Evolutionary conservation across 1,139 yeast genomes (phyloP).

Genomic region (Protomyces inouyei): DNA sequence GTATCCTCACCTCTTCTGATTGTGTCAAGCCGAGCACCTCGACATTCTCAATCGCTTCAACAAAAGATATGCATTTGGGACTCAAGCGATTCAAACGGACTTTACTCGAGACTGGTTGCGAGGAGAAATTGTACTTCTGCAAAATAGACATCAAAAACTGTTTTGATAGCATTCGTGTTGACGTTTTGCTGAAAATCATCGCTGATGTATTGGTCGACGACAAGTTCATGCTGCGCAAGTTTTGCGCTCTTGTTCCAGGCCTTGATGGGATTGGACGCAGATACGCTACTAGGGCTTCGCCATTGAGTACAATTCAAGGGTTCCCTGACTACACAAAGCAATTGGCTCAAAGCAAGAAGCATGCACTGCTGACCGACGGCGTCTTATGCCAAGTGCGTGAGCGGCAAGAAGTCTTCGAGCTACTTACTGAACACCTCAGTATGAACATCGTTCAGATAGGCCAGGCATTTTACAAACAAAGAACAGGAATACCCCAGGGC

Average conservation of each 20-base stretch:
- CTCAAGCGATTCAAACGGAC: conserved; percentile 18
- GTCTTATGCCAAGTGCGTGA: conserved; percentile 24
- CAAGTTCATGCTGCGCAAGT: conserved; percentile 28
- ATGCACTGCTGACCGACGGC: conserved; percentile 24
- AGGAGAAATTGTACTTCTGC: conserved; percentile 46
- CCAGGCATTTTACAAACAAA: conserved; percentile 45
- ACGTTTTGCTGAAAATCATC: conserved; percentile 20
- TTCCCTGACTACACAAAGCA: conserved; percentile 15
- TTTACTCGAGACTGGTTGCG: not conserved
- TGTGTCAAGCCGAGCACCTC: conserved; percentile 35
- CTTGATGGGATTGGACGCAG: conserved; percentile 12
- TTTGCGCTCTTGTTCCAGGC: conserved; percentile 10
- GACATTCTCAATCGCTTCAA: conserved; percentile 28
- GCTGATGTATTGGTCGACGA: conserved; percentile 22
- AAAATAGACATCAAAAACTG: conserved; percentile 78
- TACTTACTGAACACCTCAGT: conserved; percentile 43
- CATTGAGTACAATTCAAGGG: conserved; percentile 5
- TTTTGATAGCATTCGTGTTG: conserved; percentile 54
- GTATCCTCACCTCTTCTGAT: conserved; percentile 30
- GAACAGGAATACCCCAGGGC: conserved; percentile 81
- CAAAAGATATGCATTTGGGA: conserved; percentile 6
- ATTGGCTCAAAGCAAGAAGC: conserved; percentile 6
- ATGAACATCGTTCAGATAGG: conserved; percentile 43
- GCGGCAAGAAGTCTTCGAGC: conserved; percentile 28
- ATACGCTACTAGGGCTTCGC: conserved; percentile 13